Conservation (phyloP, 2,329 filamentous ascomycete species). For the Tolypocladium ovalisporum region DNA sequence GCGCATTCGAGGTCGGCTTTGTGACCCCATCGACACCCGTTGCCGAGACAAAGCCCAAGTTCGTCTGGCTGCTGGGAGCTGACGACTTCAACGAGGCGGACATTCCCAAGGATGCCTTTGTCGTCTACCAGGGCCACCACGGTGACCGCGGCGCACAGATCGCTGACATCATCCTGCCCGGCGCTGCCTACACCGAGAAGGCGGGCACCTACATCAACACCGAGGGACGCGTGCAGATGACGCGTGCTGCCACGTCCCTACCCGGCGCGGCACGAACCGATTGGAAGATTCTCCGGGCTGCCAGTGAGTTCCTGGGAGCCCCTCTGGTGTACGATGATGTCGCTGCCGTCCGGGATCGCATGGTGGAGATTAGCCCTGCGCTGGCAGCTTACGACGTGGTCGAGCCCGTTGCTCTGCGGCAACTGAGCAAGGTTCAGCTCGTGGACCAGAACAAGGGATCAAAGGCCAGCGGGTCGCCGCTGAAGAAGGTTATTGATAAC, state of each 20-base stretch:
- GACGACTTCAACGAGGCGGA: conserved; percentile 80
- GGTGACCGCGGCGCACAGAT: conserved; percentile 88
- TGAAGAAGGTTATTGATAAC: conserved; percentile 84
- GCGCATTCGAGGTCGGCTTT: conserved; percentile 94
- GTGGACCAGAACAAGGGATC: conserved; percentile 92
- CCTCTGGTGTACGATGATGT: conserved; percentile 91
- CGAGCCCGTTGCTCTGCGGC: conserved; percentile 63
- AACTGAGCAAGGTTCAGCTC: conserved; percentile 84
- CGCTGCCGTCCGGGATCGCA: conserved; percentile 77
- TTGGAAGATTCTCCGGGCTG: conserved; percentile 97
- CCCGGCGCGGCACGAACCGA: conserved; percentile 87
- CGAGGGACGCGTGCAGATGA: conserved; percentile 91
- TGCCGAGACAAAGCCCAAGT: conserved; percentile 79
- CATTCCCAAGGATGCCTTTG: conserved; percentile 90
- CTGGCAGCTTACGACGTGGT: conserved; percentile 84
- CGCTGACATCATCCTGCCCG: conserved; percentile 87
- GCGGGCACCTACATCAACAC: conserved; percentile 95
- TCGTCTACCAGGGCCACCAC: conserved; percentile 97
- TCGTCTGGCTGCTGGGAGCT: conserved; percentile 91
- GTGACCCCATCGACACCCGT: conserved; percentile 73
- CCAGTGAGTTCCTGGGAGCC: conserved; percentile 78
- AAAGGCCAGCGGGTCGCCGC: conserved; percentile 57
- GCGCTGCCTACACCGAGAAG: conserved; percentile 95
- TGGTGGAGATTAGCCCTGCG: conserved; percentile 88
- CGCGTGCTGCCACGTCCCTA: conserved; percentile 76